These are phyloP conservation scores for Magnaporthiopsis rhizophila DNA, from an alignment of 2,329 filamentous ascomycete genomes.

Conservation along the genomic window DNA sequence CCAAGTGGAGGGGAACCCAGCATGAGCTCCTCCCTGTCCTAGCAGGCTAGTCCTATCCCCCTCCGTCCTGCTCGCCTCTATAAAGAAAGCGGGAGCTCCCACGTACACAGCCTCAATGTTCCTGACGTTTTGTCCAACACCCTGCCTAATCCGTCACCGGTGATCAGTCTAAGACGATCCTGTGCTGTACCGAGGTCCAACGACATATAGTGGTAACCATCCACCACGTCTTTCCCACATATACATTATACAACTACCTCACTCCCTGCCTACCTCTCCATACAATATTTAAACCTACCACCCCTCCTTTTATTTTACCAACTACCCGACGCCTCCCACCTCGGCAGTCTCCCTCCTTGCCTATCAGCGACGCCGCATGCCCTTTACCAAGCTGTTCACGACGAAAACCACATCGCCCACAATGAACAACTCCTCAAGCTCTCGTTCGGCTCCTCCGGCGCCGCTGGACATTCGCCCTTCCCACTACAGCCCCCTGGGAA, in stretches of 20 bases:
- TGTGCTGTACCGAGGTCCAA: not conserved
- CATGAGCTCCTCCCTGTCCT: not conserved
- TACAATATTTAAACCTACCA: too few relatives aligned
- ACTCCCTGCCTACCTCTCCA: too few relatives aligned
- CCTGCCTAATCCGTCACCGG: not conserved
- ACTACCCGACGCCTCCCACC: not conserved
- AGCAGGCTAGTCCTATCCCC: not conserved
- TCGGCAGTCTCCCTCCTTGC: not conserved
- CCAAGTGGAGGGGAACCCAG: not conserved
- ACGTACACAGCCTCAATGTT: conserved; percentile 5
- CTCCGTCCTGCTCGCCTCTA: not conserved
- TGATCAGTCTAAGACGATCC: not conserved
- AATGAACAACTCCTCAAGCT: conserved; percentile 3
- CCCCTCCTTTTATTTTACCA: too few relatives aligned
- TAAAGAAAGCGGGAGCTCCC: conserved; percentile 1
- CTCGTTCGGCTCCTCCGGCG: conserved; percentile 4
- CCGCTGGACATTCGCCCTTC: not conserved
- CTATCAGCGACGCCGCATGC: not conserved
- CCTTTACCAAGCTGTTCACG: not conserved
- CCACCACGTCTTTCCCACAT: not conserved
- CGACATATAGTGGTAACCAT: not conserved
- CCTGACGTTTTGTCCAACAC: not conserved
- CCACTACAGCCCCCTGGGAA: conserved; percentile 4
- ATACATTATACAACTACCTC: not conserved
- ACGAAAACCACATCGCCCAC: not conserved